These are phyloP conservation scores for Perkinsus marinus DNA, from an alignment of 169 alveolate genomes.

Conservation along the genomic window DNA sequence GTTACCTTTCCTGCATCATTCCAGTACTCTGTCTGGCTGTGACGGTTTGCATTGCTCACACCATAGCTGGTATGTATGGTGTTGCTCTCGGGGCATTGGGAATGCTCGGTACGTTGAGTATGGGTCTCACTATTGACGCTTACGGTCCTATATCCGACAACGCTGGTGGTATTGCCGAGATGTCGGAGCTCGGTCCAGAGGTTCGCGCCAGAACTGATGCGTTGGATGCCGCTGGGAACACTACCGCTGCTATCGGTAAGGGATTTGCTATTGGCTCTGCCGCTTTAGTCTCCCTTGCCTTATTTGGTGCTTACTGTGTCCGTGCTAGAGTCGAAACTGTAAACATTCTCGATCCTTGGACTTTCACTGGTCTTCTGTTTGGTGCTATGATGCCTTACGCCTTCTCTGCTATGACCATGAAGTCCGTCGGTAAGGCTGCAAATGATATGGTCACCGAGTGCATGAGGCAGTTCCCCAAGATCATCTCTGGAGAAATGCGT, in stretches of 20 bases:
- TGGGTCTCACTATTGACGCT: constrained; percentile 71
- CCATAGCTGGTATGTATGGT: constrained; percentile 61
- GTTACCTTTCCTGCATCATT: constrained; percentile 61
- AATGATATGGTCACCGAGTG: constrained; percentile 65
- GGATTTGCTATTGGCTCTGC: constrained; percentile 83
- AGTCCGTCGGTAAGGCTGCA: constrained; percentile 76
- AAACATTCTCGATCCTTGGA: constrained; percentile 56
- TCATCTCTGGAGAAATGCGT: constrained; percentile 38
- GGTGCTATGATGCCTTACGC: constrained; percentile 81
- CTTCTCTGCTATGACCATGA: constrained; percentile 73
- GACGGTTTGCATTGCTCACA: constrained; percentile 52
- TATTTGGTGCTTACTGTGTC: constrained; percentile 72
- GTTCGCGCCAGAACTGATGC: constrained; percentile 71
- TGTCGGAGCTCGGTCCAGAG: constrained; percentile 63
- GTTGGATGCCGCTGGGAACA: constrained; percentile 79
- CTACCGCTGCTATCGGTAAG: constrained; percentile 78
- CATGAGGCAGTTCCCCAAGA: constrained; percentile 60
- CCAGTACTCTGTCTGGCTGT: constrained; percentile 58
- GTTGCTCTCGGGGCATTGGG: constrained; percentile 76
- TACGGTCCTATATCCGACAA: constrained; percentile 80
- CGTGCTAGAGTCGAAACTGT: constrained; percentile 45
- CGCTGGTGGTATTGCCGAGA: constrained; percentile 86
- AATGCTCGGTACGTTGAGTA: constrained; percentile 66
- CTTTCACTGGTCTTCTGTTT: constrained; percentile 53
- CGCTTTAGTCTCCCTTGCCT: constrained; percentile 69